Percentiles rank a stretch among this genome's conserved stretches.
phyloP scores from a whole-genome alignment of 768 basidiomycete species.

The Mycena chlorophos region DNA sequence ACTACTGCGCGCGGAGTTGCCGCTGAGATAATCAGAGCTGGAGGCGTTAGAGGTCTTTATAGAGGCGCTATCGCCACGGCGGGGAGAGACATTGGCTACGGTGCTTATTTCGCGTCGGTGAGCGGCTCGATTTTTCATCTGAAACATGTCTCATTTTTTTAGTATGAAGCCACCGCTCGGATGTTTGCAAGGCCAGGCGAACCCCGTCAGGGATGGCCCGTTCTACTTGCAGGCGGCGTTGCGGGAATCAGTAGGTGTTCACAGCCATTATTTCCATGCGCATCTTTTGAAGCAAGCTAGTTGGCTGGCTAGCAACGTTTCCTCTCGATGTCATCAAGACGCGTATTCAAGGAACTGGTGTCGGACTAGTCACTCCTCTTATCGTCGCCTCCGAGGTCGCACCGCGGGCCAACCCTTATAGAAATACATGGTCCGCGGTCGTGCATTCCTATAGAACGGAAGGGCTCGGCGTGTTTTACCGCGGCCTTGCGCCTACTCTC shows the following conservation, averaged over 20 bases:
- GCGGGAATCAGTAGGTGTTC: constrained; percentile 58
- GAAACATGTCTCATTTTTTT: background rate
- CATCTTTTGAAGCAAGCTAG: constrained; percentile 26
- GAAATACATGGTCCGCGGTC: constrained; percentile 58
- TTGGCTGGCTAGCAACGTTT: constrained; percentile 81
- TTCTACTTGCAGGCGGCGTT: constrained; percentile 72
- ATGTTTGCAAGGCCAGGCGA: constrained; percentile 36
- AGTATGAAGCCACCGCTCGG: constrained; percentile 71
- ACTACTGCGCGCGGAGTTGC: constrained; percentile 57
- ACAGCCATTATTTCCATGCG: background rate
- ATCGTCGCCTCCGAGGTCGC: constrained; percentile 1
- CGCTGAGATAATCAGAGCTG: constrained; percentile 49
- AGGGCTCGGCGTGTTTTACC: constrained; percentile 70
- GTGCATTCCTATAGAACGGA: constrained; percentile 60
- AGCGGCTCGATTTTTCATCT: constrained; percentile 26
- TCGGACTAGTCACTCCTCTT: constrained; percentile 17
- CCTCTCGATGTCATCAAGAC: constrained; percentile 91
- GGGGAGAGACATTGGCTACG: constrained; percentile 78
- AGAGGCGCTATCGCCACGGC: constrained; percentile 75
- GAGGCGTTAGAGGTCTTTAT: constrained; percentile 70
- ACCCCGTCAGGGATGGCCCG: constrained; percentile 37
- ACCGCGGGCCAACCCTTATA: constrained; percentile 49
- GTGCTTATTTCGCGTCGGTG: constrained; percentile 81
- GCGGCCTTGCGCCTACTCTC: constrained; percentile 77
- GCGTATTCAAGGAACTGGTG: constrained; percentile 65